Evolutionary conservation across 768 basidiomycete species (phyloP).

Genomic region (Gloeophyllum trabeum): DNA sequence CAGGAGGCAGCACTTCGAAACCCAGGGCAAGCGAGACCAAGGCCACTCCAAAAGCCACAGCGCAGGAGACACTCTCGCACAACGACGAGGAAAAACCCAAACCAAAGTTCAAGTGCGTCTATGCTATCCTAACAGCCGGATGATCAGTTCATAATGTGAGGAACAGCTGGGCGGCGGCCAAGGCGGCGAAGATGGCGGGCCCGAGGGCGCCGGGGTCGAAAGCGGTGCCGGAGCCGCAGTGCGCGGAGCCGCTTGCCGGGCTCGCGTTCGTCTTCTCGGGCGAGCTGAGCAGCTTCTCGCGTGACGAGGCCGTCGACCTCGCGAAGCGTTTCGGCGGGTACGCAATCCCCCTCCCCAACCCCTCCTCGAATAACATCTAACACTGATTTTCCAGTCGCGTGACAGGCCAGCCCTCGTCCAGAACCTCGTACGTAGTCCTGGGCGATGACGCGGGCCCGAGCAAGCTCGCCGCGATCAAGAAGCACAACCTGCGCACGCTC

Average conservation of each 20-base stretch:
- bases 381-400: constrained; percentile 79
- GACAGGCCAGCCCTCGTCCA: constrained; percentile 77
- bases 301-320: constrained; percentile 79
- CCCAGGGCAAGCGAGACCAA: constrained; percentile 7
- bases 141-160: background rate
- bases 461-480: constrained; percentile 82
- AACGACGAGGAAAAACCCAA: constrained; percentile 16
- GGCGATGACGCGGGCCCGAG: constrained; percentile 82
- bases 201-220: constrained; percentile 49
- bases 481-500: constrained; percentile 63
- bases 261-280: constrained; percentile 94
- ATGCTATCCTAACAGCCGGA: background rate
- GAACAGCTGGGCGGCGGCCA: constrained; percentile 36
- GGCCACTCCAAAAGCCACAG: background rate
- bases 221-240: constrained; percentile 51
- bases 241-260: constrained; percentile 77
- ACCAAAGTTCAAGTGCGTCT: constrained; percentile 24
- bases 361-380: constrained; percentile 1
- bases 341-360: constrained; percentile 1
- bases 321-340: constrained; percentile 92
- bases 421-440: constrained; percentile 82
- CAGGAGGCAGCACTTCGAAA: constrained; percentile 8
- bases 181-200: constrained; percentile 51
- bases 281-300: constrained; percentile 74
- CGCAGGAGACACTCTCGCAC: constrained; percentile 3